Percentiles rank a stretch among this genome's conserved stretches.
These are phyloP conservation scores for Neopestalotiopsis sp. DNA, from an alignment of 2,329 filamentous ascomycete species.

Conservation along the genomic window DNA sequence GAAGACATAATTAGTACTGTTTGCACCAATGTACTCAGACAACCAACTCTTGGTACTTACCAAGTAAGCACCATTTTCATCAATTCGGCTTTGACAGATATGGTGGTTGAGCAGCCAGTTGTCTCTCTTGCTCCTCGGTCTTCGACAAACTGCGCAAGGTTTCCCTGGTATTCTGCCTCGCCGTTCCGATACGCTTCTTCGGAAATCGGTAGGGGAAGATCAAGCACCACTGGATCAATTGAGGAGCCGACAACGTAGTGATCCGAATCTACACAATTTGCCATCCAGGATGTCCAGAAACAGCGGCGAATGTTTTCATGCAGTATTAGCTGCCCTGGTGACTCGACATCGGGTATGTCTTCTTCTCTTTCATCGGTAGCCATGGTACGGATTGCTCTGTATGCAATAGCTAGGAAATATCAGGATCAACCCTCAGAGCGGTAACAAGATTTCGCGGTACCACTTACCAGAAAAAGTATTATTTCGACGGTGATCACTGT, in stretches of 20 bases:
- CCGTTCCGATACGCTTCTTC: not conserved
- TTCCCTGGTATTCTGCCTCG: not conserved
- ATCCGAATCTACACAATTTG: not conserved
- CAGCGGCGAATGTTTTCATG: not conserved
- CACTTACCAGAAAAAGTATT: not conserved
- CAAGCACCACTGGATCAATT: not conserved
- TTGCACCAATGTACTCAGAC: not conserved
- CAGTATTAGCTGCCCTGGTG: not conserved
- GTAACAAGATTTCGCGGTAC: not conserved
- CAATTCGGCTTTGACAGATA: not conserved
- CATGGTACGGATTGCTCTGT: not conserved
- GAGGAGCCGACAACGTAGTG: not conserved
- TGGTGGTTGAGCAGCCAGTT: not conserved
- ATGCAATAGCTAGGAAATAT: not conserved
- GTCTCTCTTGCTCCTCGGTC: not conserved
- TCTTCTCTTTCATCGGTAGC: not conserved
- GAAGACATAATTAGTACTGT: not conserved
- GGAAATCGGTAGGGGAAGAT: not conserved
- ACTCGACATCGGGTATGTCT: not conserved
- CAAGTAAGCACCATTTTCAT: not conserved
- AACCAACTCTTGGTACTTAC: not conserved
- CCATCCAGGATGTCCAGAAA: constrained; percentile 4
- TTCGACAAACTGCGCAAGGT: not conserved
- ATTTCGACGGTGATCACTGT: not conserved
- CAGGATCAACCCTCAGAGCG: not conserved